Conservation (phyloP, 164 flowering plant genomes). For the Euptelea pleiosperma region DNA sequence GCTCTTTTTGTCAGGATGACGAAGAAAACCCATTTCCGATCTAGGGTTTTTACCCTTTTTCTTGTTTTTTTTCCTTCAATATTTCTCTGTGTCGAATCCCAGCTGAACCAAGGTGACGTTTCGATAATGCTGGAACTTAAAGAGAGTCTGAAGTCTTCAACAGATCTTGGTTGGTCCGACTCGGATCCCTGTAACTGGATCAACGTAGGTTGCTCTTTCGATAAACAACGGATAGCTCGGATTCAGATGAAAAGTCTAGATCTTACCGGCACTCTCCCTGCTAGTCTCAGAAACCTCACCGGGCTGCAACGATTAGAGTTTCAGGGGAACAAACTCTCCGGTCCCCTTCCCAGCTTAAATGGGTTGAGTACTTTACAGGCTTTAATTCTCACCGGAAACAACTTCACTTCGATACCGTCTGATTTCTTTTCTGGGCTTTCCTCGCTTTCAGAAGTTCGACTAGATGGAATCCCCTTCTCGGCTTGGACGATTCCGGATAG, state of each 20-base stretch:
- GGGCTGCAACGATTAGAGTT: conserved; percentile 62
- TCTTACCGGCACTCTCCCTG: conserved; percentile 65
- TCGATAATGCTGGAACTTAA: conserved; percentile 49
- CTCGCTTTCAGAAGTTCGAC: conserved; percentile 44
- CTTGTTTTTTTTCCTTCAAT: neutral
- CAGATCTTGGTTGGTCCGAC: conserved; percentile 50
- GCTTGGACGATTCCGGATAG: conserved; percentile 69
- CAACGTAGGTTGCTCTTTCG: conserved; percentile 53
- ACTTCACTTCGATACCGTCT: conserved; percentile 51
- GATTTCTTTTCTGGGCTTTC: conserved; percentile 68
- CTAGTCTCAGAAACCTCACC: conserved; percentile 40
- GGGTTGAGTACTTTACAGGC: conserved; percentile 60
- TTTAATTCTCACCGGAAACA: conserved; percentile 53
- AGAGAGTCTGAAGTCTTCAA: conserved; percentile 34
- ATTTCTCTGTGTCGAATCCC: neutral
- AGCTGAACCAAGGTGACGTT: conserved; percentile 28
- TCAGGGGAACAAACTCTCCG: conserved; percentile 56
- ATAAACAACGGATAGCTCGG: conserved; percentile 44
- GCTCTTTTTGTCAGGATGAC: conserved; percentile 11
- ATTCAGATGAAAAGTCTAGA: conserved; percentile 61
- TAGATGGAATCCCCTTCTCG: conserved; percentile 64
- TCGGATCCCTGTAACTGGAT: conserved; percentile 75
- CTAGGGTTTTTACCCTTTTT: neutral
- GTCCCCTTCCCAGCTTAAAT: conserved; percentile 65
- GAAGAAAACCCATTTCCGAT: conserved; percentile 21